These are phyloP conservation scores for Saccharomycopsis fibuligera DNA, from an alignment of 805 yeast species.

Conservation along the genomic window DNA sequence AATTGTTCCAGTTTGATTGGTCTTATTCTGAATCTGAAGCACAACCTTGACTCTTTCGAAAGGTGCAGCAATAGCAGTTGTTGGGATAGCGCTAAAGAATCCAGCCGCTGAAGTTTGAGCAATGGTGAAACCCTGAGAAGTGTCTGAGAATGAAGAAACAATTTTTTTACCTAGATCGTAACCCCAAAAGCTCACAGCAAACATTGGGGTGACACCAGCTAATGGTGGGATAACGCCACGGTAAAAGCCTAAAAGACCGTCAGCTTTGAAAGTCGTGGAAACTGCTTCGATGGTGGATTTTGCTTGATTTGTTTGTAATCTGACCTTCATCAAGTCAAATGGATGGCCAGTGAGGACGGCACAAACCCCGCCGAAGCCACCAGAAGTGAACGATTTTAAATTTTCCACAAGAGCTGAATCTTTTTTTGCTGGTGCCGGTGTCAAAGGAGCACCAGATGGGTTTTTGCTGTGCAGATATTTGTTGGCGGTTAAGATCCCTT, in stretches of 20 bases:
- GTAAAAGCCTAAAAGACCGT: slow-evolving; percentile 77
- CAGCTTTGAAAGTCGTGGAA: slow-evolving; percentile 58
- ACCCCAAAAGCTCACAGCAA: slow-evolving; percentile 98
- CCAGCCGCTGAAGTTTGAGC: slow-evolving; percentile 86
- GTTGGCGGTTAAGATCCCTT: slow-evolving; percentile 4
- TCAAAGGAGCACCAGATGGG: no score
- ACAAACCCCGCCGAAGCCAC: slow-evolving; percentile 95
- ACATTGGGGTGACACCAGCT: slow-evolving; percentile 97
- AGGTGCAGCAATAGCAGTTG: slow-evolving; percentile 95
- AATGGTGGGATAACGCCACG: slow-evolving; percentile 93
- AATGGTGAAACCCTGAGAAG: slow-evolving; percentile 43
- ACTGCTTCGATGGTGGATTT: slow-evolving; percentile 62
- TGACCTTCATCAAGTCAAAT: slow-evolving; percentile 85
- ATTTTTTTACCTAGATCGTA: slow-evolving; percentile 86
- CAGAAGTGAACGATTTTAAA: slow-evolving; percentile 80
- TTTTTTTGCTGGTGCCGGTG: background rate
- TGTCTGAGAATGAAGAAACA: slow-evolving; percentile 37
- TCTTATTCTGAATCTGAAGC: slow-evolving; percentile 63
- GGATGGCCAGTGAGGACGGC: slow-evolving; percentile 97
- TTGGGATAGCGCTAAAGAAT: slow-evolving; percentile 88
- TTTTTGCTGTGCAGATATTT: no score
- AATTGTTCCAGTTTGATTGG: slow-evolving; percentile 35
- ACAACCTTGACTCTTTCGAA: slow-evolving; percentile 94
- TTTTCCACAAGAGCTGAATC: slow-evolving; percentile 48
- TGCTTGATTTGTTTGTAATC: slow-evolving; percentile 73